Conservation (phyloP, 805 yeast genomes). For the Wickerhamiella bombiphila region DNA sequence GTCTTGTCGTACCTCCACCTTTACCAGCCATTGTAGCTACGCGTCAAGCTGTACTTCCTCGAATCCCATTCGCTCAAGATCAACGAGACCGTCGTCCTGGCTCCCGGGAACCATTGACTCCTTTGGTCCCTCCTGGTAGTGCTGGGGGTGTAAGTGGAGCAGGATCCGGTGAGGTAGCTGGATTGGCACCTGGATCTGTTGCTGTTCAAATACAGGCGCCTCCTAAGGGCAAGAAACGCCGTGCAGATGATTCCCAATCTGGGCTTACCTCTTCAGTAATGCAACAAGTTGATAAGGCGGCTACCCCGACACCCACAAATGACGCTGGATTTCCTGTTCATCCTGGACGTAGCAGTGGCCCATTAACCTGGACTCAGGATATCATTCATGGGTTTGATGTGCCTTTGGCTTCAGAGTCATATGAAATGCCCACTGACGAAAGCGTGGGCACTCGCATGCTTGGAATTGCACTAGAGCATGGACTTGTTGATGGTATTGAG, state of each 20-base stretch:
- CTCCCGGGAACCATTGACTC: neutral
- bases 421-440: slow-evolving; percentile 70
- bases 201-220: no score
- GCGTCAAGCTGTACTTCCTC: slow-evolving; percentile 51
- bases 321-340: slow-evolving; percentile 14
- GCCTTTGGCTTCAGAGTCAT: slow-evolving; percentile 62
- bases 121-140: neutral
- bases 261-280: neutral
- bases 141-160: neutral
- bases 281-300: neutral
- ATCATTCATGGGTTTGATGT: slow-evolving; percentile 73
- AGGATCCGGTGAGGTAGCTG: neutral
- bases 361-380: slow-evolving; percentile 75
- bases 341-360: slow-evolving; percentile 19
- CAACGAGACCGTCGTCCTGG: no score
- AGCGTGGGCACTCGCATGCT: slow-evolving; percentile 51
- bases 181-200: no score
- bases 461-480: slow-evolving; percentile 81
- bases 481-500: slow-evolving; percentile 67
- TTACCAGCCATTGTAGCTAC: slow-evolving; percentile 24
- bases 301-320: neutral
- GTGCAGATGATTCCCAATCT: neutral
- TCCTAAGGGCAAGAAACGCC: neutral
- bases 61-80: slow-evolving; percentile 53
- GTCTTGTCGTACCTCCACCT: slow-evolving; percentile 30